phyloP scores from a whole-genome alignment of 176 grass and related monocot genomes.

The Hordeum vulgare region DNA sequence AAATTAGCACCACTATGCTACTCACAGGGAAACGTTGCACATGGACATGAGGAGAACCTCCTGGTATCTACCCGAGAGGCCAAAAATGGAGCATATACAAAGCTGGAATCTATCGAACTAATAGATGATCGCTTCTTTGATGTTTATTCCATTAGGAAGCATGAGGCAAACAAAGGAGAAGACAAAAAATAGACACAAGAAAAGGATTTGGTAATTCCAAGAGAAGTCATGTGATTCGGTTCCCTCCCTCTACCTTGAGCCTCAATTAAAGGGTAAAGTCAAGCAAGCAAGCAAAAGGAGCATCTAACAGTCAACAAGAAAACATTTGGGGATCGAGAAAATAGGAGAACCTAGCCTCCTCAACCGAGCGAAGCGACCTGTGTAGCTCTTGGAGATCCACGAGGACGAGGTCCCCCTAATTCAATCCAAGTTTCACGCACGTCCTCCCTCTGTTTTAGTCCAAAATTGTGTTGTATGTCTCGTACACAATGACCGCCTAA shows the following conservation, averaged over 20 bases:
- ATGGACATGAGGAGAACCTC: no score
- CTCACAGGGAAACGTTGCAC: no score
- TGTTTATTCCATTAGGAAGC: background rate
- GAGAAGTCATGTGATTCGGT: conserved; percentile 1
- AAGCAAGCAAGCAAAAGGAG: background rate
- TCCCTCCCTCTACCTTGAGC: background rate
- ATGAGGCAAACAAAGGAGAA: background rate
- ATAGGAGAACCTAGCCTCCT: background rate
- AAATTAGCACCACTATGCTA: no score
- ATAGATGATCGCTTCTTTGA: background rate
- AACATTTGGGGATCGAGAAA: background rate
- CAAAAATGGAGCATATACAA: conserved; percentile 10
- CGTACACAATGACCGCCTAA: no score
- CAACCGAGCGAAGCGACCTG: no score
- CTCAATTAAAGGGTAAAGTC: conserved; percentile 7
- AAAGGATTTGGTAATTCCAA: background rate
- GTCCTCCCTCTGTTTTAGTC: conserved; percentile 16
- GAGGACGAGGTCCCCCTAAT: conserved; percentile 2
- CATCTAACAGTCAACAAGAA: background rate
- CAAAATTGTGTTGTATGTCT: no score
- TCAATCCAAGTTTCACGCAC: conserved; percentile 18
- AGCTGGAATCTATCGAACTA: background rate
- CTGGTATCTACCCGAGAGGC: background rate
- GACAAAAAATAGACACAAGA: background rate
- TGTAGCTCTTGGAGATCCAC: conserved; percentile 21